Conservation (phyloP, 2,329 filamentous ascomycete species). For the Diaporthe australafricana region DNA sequence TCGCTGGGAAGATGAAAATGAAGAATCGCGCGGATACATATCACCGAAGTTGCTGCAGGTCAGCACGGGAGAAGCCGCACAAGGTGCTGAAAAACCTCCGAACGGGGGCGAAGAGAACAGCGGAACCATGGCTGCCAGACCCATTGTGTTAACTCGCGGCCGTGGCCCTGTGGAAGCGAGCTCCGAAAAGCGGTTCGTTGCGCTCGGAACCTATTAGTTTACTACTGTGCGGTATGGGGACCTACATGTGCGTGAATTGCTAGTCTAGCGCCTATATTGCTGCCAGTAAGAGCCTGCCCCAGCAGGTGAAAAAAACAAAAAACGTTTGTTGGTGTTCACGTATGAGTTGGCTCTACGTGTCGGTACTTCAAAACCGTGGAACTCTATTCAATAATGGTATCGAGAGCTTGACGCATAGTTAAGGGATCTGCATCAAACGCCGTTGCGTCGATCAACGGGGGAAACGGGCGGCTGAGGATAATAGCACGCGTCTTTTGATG, state of each 20-base stretch:
- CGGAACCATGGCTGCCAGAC: conserved; percentile 3
- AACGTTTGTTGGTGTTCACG: conserved; percentile 9
- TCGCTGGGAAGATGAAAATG: not conserved
- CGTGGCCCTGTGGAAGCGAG: conserved; percentile 8
- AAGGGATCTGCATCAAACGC: conserved; percentile 15
- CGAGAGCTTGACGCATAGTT: conserved; percentile 3
- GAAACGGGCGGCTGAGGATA: conserved; percentile 18
- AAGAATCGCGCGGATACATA: not conserved
- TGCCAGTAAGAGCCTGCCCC: not conserved
- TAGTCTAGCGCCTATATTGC: conserved; percentile 4
- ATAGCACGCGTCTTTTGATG: conserved; percentile 12
- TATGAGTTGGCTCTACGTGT: not conserved
- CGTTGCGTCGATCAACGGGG: conserved; percentile 6
- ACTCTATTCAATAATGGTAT: not conserved
- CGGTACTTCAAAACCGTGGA: not conserved
- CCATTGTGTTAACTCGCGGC: not conserved
- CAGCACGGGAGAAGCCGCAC: conserved; percentile 27
- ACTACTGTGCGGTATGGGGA: conserved; percentile 12
- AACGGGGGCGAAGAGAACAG: conserved; percentile 6
- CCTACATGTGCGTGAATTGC: conserved; percentile 12
- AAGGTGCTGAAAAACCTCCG: conserved; percentile 13
- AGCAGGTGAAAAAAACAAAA: not conserved
- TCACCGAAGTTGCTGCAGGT: not conserved
- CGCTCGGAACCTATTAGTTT: conserved; percentile 25
- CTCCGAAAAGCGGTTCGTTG: conserved; percentile 15